A percentile compares a stretch with the other conserved stretches of the same genome.
phyloP scores from a whole-genome alignment of 2,329 filamentous ascomycete species.

The Aspergillus sp. region DNA sequence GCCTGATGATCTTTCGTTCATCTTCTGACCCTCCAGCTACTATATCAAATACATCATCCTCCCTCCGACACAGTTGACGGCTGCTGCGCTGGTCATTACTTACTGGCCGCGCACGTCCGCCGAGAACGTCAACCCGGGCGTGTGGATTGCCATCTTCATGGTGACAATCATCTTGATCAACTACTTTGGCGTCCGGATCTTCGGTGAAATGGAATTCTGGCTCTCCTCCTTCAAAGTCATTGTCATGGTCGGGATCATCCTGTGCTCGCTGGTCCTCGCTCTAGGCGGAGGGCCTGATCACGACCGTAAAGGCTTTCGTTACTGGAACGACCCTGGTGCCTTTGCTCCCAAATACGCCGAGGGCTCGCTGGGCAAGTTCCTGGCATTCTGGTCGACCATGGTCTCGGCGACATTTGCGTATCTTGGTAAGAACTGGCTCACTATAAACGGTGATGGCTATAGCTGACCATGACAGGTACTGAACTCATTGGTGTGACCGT shows the following conservation, averaged over 20 bases:
- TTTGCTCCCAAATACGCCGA: constrained; percentile 51
- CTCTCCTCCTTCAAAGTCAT: constrained; percentile 66
- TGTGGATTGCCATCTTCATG: constrained; percentile 73
- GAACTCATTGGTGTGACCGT: constrained; percentile 74
- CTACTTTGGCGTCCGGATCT: constrained; percentile 68
- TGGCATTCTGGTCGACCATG: constrained; percentile 68
- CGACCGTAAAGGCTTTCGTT: constrained; percentile 64
- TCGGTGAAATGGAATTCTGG: constrained; percentile 66
- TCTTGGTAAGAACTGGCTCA: constrained; percentile 1
- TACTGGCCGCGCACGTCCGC: constrained; percentile 62
- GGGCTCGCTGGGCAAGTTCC: constrained; percentile 54
- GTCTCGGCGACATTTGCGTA: constrained; percentile 78
- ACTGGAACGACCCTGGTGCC: constrained; percentile 64
- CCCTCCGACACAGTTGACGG: constrained; percentile 81
- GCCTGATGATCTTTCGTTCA: neutral
- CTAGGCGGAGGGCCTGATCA: constrained; percentile 64
- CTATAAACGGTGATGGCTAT: neutral
- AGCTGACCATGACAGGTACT: constrained; percentile 54
- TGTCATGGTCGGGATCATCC: constrained; percentile 64
- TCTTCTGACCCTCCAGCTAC: constrained; percentile 27
- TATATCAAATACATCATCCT: constrained; percentile 81
- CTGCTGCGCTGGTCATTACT: constrained; percentile 72
- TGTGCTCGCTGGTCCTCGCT: constrained; percentile 63
- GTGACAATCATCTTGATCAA: constrained; percentile 65
- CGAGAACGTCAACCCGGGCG: constrained; percentile 70